phyloP scores from a whole-genome alignment of 2,329 filamentous ascomycete species.

The Alternaria sp. region DNA sequence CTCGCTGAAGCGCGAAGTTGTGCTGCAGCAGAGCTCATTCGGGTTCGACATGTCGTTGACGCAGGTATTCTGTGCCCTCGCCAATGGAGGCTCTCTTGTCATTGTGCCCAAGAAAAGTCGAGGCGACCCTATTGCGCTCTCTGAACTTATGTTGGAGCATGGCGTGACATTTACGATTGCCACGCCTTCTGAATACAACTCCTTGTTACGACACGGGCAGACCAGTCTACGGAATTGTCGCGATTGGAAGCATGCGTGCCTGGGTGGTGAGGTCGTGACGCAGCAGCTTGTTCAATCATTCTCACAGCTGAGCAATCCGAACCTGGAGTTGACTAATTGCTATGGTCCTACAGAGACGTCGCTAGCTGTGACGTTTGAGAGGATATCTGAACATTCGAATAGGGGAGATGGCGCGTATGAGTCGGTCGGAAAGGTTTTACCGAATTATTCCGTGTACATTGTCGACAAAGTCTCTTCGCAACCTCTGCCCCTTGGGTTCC shows the following conservation, averaged over 20 bases:
- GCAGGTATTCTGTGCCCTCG: constrained; percentile 54
- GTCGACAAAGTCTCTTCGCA: not conserved
- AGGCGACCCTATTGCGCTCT: constrained; percentile 48
- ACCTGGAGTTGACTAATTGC: constrained; percentile 3
- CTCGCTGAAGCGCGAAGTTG: no score
- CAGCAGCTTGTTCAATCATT: constrained; percentile 13
- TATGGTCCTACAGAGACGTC: constrained; percentile 32
- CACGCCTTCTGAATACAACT: constrained; percentile 55
- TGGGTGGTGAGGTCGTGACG: constrained; percentile 25
- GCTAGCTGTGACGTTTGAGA: no score
- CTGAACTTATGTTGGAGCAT: constrained; percentile 46
- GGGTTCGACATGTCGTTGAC: constrained; percentile 54
- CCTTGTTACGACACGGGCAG: constrained; percentile 30
- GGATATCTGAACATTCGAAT: no score
- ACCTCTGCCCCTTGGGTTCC: not conserved
- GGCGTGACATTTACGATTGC: constrained; percentile 50
- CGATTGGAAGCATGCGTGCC: constrained; percentile 41
- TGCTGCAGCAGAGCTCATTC: constrained; percentile 54
- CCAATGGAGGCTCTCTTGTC: constrained; percentile 50
- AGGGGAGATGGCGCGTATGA: not conserved
- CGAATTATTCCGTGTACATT: not conserved
- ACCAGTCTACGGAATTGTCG: constrained; percentile 22
- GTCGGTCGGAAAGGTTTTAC: not conserved
- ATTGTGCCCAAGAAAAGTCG: constrained; percentile 44
- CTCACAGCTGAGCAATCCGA: not conserved